Evolutionary conservation across 2,329 filamentous ascomycete genomes (phyloP).

Genomic region (Hymenoscyphus fraxineus): DNA sequence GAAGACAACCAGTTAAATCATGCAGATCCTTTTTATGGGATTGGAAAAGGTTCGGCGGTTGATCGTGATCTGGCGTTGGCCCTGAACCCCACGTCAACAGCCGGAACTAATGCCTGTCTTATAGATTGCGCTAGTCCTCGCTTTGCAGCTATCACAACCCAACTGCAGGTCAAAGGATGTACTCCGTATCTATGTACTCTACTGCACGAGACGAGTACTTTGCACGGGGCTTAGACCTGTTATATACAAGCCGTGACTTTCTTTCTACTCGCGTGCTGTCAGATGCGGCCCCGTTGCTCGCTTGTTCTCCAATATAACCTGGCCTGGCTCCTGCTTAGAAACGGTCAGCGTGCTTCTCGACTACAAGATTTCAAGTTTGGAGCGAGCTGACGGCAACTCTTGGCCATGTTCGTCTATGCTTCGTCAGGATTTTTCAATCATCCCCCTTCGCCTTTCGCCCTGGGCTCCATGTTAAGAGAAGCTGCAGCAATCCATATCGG

Average conservation of each 20-base stretch:
- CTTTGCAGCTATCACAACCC: constrained; percentile 24
- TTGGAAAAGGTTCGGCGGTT: constrained; percentile 23
- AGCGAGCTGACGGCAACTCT: constrained; percentile 7
- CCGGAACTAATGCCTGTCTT: constrained; percentile 22
- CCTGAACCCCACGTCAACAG: constrained; percentile 17
- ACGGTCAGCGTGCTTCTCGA: background rate
- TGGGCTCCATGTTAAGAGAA: background rate
- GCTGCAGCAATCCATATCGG: background rate
- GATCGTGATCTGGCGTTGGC: constrained; percentile 20
- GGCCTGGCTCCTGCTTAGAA: too few relatives aligned
- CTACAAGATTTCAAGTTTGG: background rate
- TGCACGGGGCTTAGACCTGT: background rate
- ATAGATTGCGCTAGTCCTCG: constrained; percentile 25
- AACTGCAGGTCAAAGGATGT: constrained; percentile 22
- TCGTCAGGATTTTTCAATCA: constrained; percentile 3
- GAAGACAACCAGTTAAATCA: constrained; percentile 20
- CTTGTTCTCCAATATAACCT: background rate
- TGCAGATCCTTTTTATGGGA: constrained; percentile 10
- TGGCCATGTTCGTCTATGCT: constrained; percentile 2
- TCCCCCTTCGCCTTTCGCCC: background rate
- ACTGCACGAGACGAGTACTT: background rate
- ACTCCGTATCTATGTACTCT: too few relatives aligned
- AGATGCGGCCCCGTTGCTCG: background rate
- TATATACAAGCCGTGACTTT: background rate
- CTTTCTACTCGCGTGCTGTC: constrained; percentile 2